Evolutionary conservation across 495 filamentous ascomycete species (phyloP), one percentile per base, ranked within the genome.

Genomic region (Trichoderma gamsii): DNA sequence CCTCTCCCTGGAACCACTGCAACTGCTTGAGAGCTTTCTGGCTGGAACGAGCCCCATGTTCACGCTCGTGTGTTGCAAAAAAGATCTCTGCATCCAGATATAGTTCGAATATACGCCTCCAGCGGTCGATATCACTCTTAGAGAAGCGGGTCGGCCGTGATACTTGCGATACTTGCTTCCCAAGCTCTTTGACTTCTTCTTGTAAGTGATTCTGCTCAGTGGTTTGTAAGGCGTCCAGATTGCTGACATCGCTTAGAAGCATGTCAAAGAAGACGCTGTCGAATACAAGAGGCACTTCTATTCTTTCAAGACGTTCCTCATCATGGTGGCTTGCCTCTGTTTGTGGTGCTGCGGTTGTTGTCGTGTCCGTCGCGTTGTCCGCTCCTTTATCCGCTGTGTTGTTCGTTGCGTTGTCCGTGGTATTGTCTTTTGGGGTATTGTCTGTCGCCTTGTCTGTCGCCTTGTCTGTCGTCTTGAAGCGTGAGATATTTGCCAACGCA

Each of bases 21-120:
- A 90, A 77, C 71, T 85, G 84, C 61, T 80, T 79, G 38, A 80
- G 73, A 11, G 86, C 87, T 29, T 79, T 78, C 21, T 79, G 74
- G 67, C 81, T 84, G 29, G 78, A 83, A 41, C 88, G 80, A 27
- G 81, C 79, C 8, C 87, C 85, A 52, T 86, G 84, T 69, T 87
- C 82, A 21, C 70, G 72, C 70, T 92, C 89, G 16, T 78, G 79
- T 0, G 84, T 86, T 0, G 88, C 89, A 77, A 92, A 92, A 77
- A 93, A 93, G 11, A 92, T 79, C n/a, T 84, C 78, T 8, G 83
- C 84, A 43, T 91, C 85, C 29, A 89, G 74, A 70, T 93, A 93
- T 1, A 90, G 73, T 52, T 87, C 84, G 70, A 93, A 91, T 56
- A 93, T 86, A 68, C 86, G 82, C 52, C 90, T 86, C 90, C 90